Evolutionary conservation across 495 filamentous ascomycete species (phyloP), one percentile per base, ranked within the genome.

Genomic region (Daldinia grandis): DNA sequence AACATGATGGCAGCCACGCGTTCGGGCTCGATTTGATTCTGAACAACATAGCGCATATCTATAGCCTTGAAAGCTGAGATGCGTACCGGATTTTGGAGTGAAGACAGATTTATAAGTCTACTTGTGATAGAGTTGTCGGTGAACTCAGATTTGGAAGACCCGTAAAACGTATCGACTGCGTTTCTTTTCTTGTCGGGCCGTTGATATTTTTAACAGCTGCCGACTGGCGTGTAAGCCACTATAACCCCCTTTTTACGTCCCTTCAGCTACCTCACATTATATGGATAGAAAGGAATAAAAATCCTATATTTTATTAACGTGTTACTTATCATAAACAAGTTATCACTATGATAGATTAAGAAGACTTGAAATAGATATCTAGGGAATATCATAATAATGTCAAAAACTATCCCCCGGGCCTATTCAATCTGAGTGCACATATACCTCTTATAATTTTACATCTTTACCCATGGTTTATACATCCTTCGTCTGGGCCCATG

Each of bases 1-100:
- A 76, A 49, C 71, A 78, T 62, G 27, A 61, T 68, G 56, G 30
- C 68, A 58, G 71, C 75, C 68, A 57, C 59, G 60, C 58, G 59
- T 40, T 71, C 64, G 28, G 72, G 72, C 53, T 49, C 56, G 47
- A 51, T 69, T 6, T 49, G 1, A 12, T 61, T 47, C 19, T 24
- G 17, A 47, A 47, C 8, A 47, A 24, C 42, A 47, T 47, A 3
- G 8, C 19, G 42, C 42, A 47, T 47, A 2, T 0, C 42, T 47
- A 47, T 9, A 5, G 42, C 42, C 3, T 12, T 24, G 9, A 4
- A 47, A 47, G 21, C 9, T 24, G 9, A 47, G 9, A 47, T 12
- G 8, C 17, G 8, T 17, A 9, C 0, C 7, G 17, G 17, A 2
- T 47, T 47, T 21, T 21, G 8, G 17, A 19, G 5, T 47, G 2